A percentile compares a stretch with the other conserved stretches of the same genome.
Conservation (phyloP, 257 asterid genomes). For the Solanum peruvianum region DNA sequence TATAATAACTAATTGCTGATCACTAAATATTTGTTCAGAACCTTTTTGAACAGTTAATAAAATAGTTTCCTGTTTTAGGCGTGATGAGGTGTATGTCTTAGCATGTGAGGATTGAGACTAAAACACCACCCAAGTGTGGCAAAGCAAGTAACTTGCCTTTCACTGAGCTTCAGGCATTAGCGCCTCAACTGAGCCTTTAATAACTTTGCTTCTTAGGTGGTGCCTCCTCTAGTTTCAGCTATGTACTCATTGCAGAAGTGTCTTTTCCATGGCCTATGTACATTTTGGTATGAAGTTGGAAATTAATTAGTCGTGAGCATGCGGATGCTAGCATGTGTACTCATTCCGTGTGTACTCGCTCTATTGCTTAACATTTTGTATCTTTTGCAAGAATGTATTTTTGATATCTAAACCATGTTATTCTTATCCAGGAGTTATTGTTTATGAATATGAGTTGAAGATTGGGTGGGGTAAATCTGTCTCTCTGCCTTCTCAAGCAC, state of each 20-base stretch:
- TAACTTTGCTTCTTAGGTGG: not conserved
- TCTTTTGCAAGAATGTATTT: not conserved
- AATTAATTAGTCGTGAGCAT: not conserved
- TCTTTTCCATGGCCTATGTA: not conserved
- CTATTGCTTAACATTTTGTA: not conserved
- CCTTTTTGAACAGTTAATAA: not conserved
- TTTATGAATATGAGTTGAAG: slow-evolving; percentile 88
- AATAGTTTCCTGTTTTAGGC: not conserved
- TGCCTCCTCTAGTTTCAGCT: not conserved
- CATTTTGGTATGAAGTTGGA: not conserved
- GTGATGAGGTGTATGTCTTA: not conserved
- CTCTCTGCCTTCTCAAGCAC: slow-evolving; percentile 96
- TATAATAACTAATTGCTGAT: not conserved
- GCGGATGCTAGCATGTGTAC: not conserved
- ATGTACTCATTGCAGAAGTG: not conserved
- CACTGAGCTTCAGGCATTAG: not conserved
- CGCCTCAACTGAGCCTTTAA: not conserved
- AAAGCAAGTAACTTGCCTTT: not conserved
- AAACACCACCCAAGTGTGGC: not conserved
- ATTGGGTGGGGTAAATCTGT: slow-evolving; percentile 98
- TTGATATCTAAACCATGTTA: not conserved
- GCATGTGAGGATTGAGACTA: not conserved
- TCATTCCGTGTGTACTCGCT: not conserved
- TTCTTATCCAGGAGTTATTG: slow-evolving; percentile 67
- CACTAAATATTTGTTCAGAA: not conserved